Conservation (phyloP, 164 flowering plant species). For the Tinospora cordifolia region DNA sequence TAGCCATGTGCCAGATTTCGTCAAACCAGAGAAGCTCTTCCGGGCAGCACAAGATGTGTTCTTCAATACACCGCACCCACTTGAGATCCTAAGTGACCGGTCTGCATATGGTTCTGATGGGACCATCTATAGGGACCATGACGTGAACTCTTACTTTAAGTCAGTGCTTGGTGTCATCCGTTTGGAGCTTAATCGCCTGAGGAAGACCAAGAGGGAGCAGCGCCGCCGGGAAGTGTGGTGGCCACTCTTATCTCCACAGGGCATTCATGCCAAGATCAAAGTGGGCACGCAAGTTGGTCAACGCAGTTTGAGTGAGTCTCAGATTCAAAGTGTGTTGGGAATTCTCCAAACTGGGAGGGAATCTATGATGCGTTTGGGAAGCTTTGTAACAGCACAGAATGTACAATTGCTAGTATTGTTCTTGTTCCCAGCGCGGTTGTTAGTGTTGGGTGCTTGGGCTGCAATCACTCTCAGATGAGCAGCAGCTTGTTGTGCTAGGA, state of each 20-base stretch:
- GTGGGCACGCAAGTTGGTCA: slow-evolving; percentile 19
- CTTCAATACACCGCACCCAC: slow-evolving; percentile 88
- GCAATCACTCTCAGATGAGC: slow-evolving; percentile 22
- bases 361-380: slow-evolving; percentile 55
- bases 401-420: slow-evolving; percentile 60
- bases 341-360: slow-evolving; percentile 42
- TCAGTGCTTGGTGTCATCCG: slow-evolving; percentile 58
- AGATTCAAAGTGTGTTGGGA: slow-evolving; percentile 45
- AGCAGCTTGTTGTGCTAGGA: not conserved
- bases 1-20: slow-evolving; percentile 24
- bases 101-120: slow-evolving; percentile 93
- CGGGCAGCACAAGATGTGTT: slow-evolving; percentile 56
- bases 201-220: slow-evolving; percentile 57
- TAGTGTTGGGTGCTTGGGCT: slow-evolving; percentile 36
- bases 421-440: slow-evolving; percentile 50
- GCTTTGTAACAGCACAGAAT: slow-evolving; percentile 64
- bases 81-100: slow-evolving; percentile 80
- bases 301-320: slow-evolving; percentile 16
- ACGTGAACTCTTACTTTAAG: slow-evolving; percentile 75
- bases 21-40: slow-evolving; percentile 43
- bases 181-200: slow-evolving; percentile 52
- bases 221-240: slow-evolving; percentile 59
- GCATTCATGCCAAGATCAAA: slow-evolving; percentile 19
- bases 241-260: slow-evolving; percentile 46
- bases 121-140: slow-evolving; percentile 75